Conservation (phyloP, 2,329 filamentous ascomycete species). For the Claviceps sp. region DNA sequence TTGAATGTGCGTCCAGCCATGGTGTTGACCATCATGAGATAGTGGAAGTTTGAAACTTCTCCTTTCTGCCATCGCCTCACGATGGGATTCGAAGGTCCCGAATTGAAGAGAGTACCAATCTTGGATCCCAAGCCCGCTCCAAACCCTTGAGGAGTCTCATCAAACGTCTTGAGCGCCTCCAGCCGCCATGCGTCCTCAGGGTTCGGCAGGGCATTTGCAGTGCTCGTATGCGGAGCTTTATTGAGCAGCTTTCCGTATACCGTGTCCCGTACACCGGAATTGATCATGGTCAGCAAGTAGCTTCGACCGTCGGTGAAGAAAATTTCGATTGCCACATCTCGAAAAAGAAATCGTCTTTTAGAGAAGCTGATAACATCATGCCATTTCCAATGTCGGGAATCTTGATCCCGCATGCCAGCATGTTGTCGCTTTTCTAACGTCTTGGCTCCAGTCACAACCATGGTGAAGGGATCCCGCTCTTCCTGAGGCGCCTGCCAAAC, state of each 20-base stretch:
- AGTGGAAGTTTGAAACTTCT: slow-evolving; percentile 97
- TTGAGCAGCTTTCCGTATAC: slow-evolving; percentile 61
- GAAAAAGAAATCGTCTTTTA: slow-evolving; percentile 86
- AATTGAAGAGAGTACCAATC: slow-evolving; percentile 84
- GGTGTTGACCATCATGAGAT: slow-evolving; percentile 96
- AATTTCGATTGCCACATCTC: slow-evolving; percentile 90
- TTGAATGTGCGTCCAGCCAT: slow-evolving; percentile 97
- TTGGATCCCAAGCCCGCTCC: slow-evolving; percentile 74
- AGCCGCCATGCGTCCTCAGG: slow-evolving; percentile 86
- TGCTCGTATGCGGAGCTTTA: slow-evolving; percentile 69
- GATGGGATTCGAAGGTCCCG: slow-evolving; percentile 66
- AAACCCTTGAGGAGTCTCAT: slow-evolving; percentile 48
- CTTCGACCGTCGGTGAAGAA: slow-evolving; percentile 96
- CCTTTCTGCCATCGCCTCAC: slow-evolving; percentile 85
- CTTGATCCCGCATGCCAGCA: slow-evolving; percentile 49
- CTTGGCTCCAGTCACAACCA: slow-evolving; percentile 67
- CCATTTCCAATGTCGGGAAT: slow-evolving; percentile 87
- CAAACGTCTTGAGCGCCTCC: slow-evolving; percentile 61
- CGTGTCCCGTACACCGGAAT: slow-evolving; percentile 60
- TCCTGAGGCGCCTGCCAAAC: slow-evolving; percentile 87
- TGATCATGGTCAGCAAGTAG: slow-evolving; percentile 79
- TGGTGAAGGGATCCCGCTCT: slow-evolving; percentile 88
- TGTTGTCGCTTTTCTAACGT: slow-evolving; percentile 46
- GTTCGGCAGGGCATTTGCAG: slow-evolving; percentile 54
- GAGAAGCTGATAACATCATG: slow-evolving; percentile 88